A percentile compares a stretch with the other conserved stretches of the same genome.
Conservation (phyloP, 2,329 filamentous ascomycete species). For the Colletotrichum sp. region DNA sequence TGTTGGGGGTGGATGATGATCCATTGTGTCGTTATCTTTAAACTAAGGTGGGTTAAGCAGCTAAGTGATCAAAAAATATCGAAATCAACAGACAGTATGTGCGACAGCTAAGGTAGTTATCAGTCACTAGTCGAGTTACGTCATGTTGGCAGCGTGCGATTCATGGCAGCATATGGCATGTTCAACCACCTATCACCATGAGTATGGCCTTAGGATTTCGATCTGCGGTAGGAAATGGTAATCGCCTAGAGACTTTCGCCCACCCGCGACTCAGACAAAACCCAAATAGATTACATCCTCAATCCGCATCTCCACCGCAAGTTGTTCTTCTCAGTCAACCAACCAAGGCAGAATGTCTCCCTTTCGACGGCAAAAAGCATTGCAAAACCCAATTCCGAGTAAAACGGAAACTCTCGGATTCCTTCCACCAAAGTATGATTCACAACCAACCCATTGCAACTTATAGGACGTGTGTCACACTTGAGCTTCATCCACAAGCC, state of each 20-base stretch:
- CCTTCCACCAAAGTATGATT: neutral
- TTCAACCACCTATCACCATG: rapidly evolving
- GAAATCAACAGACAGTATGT: no score
- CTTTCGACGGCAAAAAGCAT: neutral
- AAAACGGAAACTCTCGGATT: neutral
- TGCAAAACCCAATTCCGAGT: neutral
- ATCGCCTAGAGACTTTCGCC: rapidly evolving
- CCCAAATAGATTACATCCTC: neutral
- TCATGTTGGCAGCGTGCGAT: no score
- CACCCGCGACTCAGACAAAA: neutral
- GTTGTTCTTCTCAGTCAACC: rapidly evolving
- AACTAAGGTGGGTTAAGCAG: no score
- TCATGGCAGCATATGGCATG: no score
- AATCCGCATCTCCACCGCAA: neutral
- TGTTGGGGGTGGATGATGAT: no score
- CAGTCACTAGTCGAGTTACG: no score
- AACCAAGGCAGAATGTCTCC: neutral
- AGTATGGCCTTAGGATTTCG: neutral
- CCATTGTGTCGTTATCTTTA: no score
- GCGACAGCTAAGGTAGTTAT: no score
- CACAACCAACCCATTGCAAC: neutral
- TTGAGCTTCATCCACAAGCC: neutral
- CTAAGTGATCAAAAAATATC: no score
- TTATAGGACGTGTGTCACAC: neutral
- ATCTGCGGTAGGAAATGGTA: neutral